Percentiles rank a stretch among this genome's conserved stretches.
These are phyloP conservation scores for Suhomyces guaymorum DNA, from an alignment of 1,139 yeast genomes.

Conservation along the genomic window DNA sequence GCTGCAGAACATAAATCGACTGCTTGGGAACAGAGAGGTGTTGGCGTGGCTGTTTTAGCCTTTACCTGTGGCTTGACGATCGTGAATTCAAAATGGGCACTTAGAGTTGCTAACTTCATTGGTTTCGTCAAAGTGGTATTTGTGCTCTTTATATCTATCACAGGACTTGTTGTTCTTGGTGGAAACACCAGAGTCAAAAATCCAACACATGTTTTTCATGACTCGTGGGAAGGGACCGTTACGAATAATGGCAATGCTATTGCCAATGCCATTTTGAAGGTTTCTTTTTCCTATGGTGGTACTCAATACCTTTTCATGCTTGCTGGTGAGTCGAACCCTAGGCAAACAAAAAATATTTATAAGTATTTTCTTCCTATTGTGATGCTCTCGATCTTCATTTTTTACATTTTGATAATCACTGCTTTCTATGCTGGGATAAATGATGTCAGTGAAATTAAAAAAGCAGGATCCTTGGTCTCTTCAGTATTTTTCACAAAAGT, in stretches of 20 bases:
- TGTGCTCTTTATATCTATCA: conserved; percentile 29
- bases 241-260: conserved; percentile 39
- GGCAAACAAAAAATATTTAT: conserved; percentile 31
- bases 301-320: conserved; percentile 38
- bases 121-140: conserved; percentile 43
- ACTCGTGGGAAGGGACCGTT: conserved; percentile 45
- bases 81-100: conserved; percentile 32
- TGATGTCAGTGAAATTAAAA: conserved; percentile 29
- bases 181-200: conserved; percentile 38
- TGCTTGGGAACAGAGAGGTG: conserved; percentile 45
- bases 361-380: conserved; percentile 36
- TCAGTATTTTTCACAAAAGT: conserved; percentile 29
- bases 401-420: conserved; percentile 39
- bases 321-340: conserved; percentile 39
- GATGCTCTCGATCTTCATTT: conserved; percentile 32
- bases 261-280: conserved; percentile 44
- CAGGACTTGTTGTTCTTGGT: conserved; percentile 30
- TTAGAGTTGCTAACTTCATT: conserved; percentile 35
- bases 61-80: conserved; percentile 30
- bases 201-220: conserved; percentile 33
- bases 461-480: conserved; percentile 22
- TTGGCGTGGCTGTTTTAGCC: conserved; percentile 39
- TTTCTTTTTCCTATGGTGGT: conserved; percentile 45
- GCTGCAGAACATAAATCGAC: conserved; percentile 38
- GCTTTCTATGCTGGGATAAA: conserved; percentile 41